Evolutionary conservation across 192 early-diverging fungal species (phyloP).

Genomic region (Rhizophagus sp.): DNA sequence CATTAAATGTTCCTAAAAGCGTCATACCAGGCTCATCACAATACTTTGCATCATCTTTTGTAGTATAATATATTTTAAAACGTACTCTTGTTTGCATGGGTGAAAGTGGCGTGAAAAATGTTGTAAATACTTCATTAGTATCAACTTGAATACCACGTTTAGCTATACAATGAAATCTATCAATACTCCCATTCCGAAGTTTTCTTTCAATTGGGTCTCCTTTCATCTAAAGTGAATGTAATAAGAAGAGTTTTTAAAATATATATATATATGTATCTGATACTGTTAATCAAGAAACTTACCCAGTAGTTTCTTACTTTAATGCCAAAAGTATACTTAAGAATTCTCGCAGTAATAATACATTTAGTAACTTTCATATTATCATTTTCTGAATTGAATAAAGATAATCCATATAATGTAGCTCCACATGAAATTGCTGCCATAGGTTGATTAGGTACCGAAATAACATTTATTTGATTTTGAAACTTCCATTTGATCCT

Average conservation of each 20-base stretch:
- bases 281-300: background rate
- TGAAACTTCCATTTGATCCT: constrained; percentile 39
- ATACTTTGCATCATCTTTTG: background rate
- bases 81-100: background rate
- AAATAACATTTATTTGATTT: constrained; percentile 30
- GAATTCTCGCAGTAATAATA: background rate
- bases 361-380: too few species aligned
- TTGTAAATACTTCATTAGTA: background rate
- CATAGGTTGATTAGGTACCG: constrained; percentile 32
- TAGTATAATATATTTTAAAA: background rate
- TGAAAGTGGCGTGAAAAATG: background rate
- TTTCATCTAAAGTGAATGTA: background rate
- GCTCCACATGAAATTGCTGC: constrained; percentile 19
- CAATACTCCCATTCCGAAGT: background rate
- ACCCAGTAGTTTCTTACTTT: background rate
- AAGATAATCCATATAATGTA: background rate
- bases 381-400: background rate
- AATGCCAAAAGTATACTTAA: background rate
- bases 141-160: background rate
- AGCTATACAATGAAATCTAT: background rate
- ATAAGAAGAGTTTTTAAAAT: background rate
- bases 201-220: background rate
- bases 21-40: background rate
- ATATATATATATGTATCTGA: too few species aligned
- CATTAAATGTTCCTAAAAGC: background rate